These are phyloP conservation scores for Epichloe baconii DNA, from an alignment of 2,329 filamentous ascomycete species.

Conservation along the genomic window DNA sequence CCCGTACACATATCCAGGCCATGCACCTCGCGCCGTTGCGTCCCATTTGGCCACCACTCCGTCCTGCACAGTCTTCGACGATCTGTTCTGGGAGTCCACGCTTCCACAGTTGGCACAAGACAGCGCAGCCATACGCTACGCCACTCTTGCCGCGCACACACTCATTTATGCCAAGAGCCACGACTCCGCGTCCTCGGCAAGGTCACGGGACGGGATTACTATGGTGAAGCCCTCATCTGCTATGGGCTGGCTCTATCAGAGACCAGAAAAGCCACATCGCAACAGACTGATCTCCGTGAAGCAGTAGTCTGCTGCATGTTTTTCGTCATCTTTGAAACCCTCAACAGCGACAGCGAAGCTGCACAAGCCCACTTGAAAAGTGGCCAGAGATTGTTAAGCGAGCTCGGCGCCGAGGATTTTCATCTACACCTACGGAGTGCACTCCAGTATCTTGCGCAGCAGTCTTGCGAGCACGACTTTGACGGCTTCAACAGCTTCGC, in stretches of 20 bases:
- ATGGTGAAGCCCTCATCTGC: slow-evolving; percentile 19
- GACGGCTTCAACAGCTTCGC: background rate
- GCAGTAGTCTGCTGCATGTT: slow-evolving; percentile 24
- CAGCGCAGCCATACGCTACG: slow-evolving; percentile 22
- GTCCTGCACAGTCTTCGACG: slow-evolving; percentile 14
- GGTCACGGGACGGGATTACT: slow-evolving; percentile 11
- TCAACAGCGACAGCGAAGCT: slow-evolving; percentile 22
- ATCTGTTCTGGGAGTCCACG: slow-evolving; percentile 21
- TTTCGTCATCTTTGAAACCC: slow-evolving; percentile 24
- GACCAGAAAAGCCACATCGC: slow-evolving; percentile 11
- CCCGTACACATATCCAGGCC: background rate
- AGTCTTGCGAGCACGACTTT: slow-evolving; percentile 6
- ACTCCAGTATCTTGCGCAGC: slow-evolving; percentile 11
- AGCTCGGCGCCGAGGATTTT: slow-evolving; percentile 12
- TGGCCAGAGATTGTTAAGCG: slow-evolving; percentile 24
- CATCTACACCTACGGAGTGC: slow-evolving; percentile 10
- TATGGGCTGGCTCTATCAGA: slow-evolving; percentile 21
- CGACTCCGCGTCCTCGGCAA: slow-evolving; percentile 1
- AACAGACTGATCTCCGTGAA: slow-evolving; percentile 11
- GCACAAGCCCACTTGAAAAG: slow-evolving; percentile 23
- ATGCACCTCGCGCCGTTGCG: background rate
- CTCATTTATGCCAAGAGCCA: slow-evolving; percentile 16
- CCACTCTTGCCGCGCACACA: slow-evolving; percentile 24
- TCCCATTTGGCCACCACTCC: background rate
- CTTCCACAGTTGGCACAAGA: slow-evolving; percentile 21